Base-by-base conservation (phyloP, 768 basidiomycete species). In the Chalciporus sphaerocephalus region DNA sequence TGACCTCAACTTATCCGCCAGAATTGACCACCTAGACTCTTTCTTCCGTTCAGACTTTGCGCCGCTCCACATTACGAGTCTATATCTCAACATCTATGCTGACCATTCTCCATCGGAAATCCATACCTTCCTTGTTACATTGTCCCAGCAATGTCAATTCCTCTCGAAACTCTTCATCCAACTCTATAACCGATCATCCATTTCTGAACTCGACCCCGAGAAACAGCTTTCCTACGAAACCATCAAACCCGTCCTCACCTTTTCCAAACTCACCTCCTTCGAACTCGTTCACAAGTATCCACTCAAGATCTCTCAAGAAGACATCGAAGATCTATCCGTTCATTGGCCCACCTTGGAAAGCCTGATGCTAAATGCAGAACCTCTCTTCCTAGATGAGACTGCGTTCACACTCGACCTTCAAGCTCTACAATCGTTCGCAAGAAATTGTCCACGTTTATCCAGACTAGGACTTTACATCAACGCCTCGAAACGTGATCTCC, bases 21-120 rank as follows among this genome's bases (percentile, higher is more conserved):
- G 61, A n/a, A 67, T 80, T 20, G 61, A 64, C 5, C 71, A 80
- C 42, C 62, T 75, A 17, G 60, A 72, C 5, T 59, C 58, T 4
- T 76, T 84, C 58, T 58, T 84, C 42, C 57, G 62, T 25, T 56
- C 60, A 2, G 50, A 65, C 4, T 78, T 71, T 45, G 67, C 76
- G 0, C 83, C 83, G 0, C 53, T 56, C 5, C 74, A 74, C 35
- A 57, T 85, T 25, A 75, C 72, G 0, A 62, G 62, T n/a, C 62
- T 85, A 6, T 79, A 74, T 53, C 49, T 83, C 39, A 79, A 80
- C 48, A 72, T 76, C 2, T 66, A 72, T 17, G 53, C 66, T 3
- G 54, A 71, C n/a, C 75, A 80, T 47, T 51, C 68, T 0, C 74
- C 79, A 0, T 45, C 64, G 4, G 57, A 67, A 15, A 46, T 84